A percentile compares a stretch with the other conserved stretches of the same genome.
These are phyloP conservation scores for Colletotrichum noveboracense DNA, from an alignment of 2,329 filamentous ascomycete genomes.

Conservation along the genomic window DNA sequence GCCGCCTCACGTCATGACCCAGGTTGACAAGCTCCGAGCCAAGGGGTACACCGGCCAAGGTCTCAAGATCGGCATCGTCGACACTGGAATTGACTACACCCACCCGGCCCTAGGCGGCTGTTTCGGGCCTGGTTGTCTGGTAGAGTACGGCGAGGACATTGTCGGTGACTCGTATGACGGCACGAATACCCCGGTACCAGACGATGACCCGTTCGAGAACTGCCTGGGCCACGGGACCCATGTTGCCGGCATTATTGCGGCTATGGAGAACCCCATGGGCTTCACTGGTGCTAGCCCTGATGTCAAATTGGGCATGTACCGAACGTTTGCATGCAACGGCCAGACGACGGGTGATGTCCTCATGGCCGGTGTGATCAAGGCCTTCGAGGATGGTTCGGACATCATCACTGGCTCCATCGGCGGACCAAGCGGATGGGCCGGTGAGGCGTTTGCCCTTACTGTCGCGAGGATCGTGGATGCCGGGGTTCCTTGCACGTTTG, in stretches of 20 bases:
- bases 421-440: conserved; percentile 53
- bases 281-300: conserved; percentile 45
- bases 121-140: conserved; percentile 50
- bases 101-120: conserved; percentile 53
- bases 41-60: conserved; percentile 54
- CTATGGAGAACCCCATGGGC: conserved; percentile 37
- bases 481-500: conserved; percentile 58
- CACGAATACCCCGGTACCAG: conserved; percentile 33
- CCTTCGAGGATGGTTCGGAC: conserved; percentile 45
- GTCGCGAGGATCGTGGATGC: conserved; percentile 57
- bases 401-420: conserved; percentile 63
- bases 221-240: conserved; percentile 49
- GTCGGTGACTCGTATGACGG: conserved; percentile 41
- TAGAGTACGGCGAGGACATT: conserved; percentile 48
- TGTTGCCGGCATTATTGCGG: conserved; percentile 50
- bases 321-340: conserved; percentile 39
- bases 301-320: conserved; percentile 43
- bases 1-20: conserved; percentile 60
- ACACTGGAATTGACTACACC: conserved; percentile 51
- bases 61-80: conserved; percentile 57
- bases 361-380: conserved; percentile 42
- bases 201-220: conserved; percentile 42
- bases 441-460: conserved; percentile 54
- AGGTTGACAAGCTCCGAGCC: conserved; percentile 57
- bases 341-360: conserved; percentile 39